Percentiles rank a stretch among this genome's conserved stretches.
These are phyloP conservation scores for Paramecium caudatum DNA, from an alignment of 73 alveolate genomes.

Conservation along the genomic window DNA sequence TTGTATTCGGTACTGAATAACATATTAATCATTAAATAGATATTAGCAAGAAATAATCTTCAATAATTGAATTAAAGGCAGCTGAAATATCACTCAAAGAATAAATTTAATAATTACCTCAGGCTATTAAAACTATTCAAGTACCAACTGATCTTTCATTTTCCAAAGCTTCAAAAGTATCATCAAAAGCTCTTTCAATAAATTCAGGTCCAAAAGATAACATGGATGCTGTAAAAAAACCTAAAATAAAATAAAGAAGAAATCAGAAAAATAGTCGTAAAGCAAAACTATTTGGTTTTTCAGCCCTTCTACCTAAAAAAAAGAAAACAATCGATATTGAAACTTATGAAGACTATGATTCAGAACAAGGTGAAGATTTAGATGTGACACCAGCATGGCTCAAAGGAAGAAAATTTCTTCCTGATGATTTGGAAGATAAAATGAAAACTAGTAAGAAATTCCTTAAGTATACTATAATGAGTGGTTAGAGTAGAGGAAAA, in stretches of 20 bases:
- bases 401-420: constrained; percentile 64
- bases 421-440: constrained; percentile 69
- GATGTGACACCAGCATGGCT: constrained; percentile 74
- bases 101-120: not conserved
- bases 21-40: constrained; percentile 40
- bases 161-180: constrained; percentile 60
- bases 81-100: not conserved
- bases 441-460: constrained; percentile 65
- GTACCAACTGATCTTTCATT: constrained; percentile 31
- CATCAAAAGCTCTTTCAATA: constrained; percentile 40
- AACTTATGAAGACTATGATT: constrained; percentile 74
- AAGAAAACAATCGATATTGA: constrained; percentile 32
- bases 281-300: constrained; percentile 40
- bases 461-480: constrained; percentile 42
- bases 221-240: constrained; percentile 35
- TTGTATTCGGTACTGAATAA: constrained; percentile 3
- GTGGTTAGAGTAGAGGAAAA: constrained; percentile 68
- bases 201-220: constrained; percentile 6
- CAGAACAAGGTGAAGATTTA: constrained; percentile 74
- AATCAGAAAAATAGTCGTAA: not conserved
- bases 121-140: not conserved
- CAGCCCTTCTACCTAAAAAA: constrained; percentile 29
- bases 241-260: no score
- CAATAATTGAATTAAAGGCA: not conserved
- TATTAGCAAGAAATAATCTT: not conserved